Evolutionary conservation across 139 green algal genomes (phyloP), one percentile per base, ranked within the genome.

Genomic region (Spirogloea muscicola): DNA sequence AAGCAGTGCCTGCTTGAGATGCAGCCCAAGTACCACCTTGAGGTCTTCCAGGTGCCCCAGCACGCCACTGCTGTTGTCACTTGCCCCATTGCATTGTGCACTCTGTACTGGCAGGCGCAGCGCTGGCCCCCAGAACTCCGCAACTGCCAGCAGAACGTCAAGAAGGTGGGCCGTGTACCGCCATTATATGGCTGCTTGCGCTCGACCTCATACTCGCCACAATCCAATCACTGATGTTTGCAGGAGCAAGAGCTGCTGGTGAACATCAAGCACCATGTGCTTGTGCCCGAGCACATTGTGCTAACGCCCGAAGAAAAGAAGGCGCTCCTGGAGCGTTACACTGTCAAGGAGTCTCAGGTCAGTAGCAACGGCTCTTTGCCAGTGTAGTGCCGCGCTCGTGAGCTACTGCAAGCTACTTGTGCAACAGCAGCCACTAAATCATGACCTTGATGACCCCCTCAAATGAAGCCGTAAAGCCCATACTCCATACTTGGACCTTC

Each of bases 51-150:
- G 38, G 92, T 96, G 80, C 62, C 73, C n/a, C n/a, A n/a, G 43
- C 7, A 90, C 96, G 88, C 86, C 96, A 49, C 84, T 95, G 46
- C 88, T 98, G 46, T 96, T 96, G 86, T 96, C 96, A 76, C 96
- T 90, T 4, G 86, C 94, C 73, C 92, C 96, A 70, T 78, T 89
- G 40, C 84, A n/a, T n/a, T n/a, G n/a, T n/a, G n/a, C n/a, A n/a
- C n/a, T n/a, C n/a, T n/a, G n/a, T n/a, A n/a, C n/a, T n/a, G n/a
- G n/a, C n/a, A n/a, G n/a, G n/a, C n/a, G n/a, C n/a, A n/a, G n/a
- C n/a, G n/a, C n/a, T n/a, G n/a, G n/a, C n/a, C n/a, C n/a, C n/a
- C n/a, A n/a, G n/a, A n/a, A n/a, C n/a, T n/a, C n/a, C n/a, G n/a
- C n/a, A n/a, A n/a, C n/a, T n/a, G n/a, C n/a, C n/a, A n/a, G n/a